These are phyloP conservation scores for Cercospora zeae-maydis DNA, from an alignment of 2,329 filamentous ascomycete genomes.

Conservation along the genomic window DNA sequence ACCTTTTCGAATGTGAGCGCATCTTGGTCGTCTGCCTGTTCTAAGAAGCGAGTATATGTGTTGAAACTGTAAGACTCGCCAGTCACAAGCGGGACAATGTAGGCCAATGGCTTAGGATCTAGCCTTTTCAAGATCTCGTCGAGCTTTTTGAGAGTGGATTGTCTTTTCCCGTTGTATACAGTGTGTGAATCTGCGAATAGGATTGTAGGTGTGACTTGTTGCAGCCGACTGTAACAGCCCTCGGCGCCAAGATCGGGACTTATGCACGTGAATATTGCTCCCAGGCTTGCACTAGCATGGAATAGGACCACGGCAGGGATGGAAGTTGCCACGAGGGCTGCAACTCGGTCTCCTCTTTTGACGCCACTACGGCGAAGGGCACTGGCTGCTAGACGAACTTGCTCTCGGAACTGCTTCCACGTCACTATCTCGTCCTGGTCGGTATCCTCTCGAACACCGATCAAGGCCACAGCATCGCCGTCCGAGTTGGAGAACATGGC, in stretches of 20 bases:
- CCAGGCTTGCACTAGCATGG: conserved; percentile 41
- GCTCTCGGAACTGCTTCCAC: conserved; percentile 41
- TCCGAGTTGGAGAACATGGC: conserved; percentile 39
- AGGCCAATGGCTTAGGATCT: conserved; percentile 27
- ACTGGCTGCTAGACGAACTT: conserved; percentile 39
- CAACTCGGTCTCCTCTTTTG: conserved; percentile 40
- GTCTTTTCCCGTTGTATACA: conserved; percentile 41
- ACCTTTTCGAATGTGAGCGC: conserved; percentile 39
- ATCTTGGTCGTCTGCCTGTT: conserved; percentile 31
- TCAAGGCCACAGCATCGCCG: conserved; percentile 38
- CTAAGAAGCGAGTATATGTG: conserved; percentile 35
- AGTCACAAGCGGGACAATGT: conserved; percentile 31
- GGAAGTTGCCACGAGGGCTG: conserved; percentile 44
- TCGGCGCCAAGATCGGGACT: conserved; percentile 43
- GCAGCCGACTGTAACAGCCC: conserved; percentile 39
- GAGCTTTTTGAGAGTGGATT: conserved; percentile 35
- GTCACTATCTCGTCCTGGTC: conserved; percentile 39
- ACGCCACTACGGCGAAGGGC: conserved; percentile 40
- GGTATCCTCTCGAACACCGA: conserved; percentile 42
- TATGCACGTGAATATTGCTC: conserved; percentile 46
- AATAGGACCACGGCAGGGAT: conserved; percentile 44
- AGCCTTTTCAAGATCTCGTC: conserved; percentile 34
- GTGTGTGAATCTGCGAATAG: conserved; percentile 43
- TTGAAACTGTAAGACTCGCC: conserved; percentile 25
- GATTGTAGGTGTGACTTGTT: conserved; percentile 41